phyloP scores from a whole-genome alignment of 2,329 filamentous ascomycete species.

The Alternaria sp. region DNA sequence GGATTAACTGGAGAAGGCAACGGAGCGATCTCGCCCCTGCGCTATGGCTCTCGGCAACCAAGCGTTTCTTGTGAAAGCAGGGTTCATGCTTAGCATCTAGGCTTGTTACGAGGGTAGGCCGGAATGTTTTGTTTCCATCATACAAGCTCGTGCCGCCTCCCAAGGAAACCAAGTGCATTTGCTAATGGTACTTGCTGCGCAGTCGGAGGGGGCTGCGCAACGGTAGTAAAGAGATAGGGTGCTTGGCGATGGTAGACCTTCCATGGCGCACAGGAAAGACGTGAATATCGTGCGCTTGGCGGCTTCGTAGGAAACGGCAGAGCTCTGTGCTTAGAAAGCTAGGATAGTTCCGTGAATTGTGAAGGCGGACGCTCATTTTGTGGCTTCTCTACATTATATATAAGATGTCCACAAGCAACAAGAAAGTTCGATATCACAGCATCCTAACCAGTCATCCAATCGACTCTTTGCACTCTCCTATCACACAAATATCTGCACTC shows the following conservation, averaged over 20 bases:
- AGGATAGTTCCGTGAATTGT: background rate
- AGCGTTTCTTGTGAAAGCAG: background rate
- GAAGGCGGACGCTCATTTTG: background rate
- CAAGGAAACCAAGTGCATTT: slow-evolving; percentile 4
- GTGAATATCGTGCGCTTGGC: background rate
- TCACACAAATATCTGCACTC: background rate
- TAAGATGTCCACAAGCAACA: background rate
- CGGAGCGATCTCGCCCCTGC: slow-evolving; percentile 5
- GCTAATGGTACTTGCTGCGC: background rate
- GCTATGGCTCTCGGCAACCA: background rate
- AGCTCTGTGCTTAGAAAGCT: background rate
- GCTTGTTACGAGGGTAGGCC: background rate
- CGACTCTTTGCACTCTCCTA: background rate
- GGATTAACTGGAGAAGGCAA: background rate
- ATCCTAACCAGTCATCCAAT: background rate
- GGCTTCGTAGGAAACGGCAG: background rate
- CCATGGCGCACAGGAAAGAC: background rate
- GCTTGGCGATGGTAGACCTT: background rate
- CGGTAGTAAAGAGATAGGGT: background rate
- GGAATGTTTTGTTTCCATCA: background rate
- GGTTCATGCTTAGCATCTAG: background rate
- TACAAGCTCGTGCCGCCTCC: slow-evolving; percentile 1
- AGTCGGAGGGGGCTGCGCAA: background rate
- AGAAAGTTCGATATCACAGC: background rate
- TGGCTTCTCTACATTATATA: background rate